Conservation (phyloP, 306 rosid genomes). For the Cucurbita argyrosperma region DNA sequence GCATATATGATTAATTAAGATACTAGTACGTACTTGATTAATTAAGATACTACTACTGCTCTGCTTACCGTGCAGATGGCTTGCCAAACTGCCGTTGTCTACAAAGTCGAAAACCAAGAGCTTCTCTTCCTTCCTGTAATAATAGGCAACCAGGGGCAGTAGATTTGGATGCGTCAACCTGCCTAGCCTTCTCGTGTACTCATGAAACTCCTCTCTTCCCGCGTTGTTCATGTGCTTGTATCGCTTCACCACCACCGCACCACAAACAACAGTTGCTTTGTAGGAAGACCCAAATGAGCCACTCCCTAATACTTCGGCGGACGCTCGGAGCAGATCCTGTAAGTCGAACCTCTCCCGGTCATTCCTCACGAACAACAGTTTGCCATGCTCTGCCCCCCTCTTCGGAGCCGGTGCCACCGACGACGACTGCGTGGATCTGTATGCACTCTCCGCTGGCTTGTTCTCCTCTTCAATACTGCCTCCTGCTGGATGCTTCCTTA, state of each 20-base stretch:
- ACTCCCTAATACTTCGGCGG: conserved; percentile 86
- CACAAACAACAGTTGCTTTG: conserved; percentile 43
- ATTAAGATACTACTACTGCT: too few relatives aligned
- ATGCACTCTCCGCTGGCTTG: not conserved
- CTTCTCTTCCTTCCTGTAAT: conserved; percentile 76
- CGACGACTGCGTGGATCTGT: not conserved
- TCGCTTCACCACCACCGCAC: conserved; percentile 68
- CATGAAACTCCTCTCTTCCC: conserved; percentile 61
- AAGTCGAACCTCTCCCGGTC: conserved; percentile 45
- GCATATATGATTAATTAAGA: too few relatives aligned
- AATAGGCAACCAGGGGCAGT: conserved; percentile 59
- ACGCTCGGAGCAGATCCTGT: conserved; percentile 58
- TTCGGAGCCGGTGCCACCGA: not conserved
- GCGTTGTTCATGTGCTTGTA: conserved; percentile 75
- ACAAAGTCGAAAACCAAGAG: conserved; percentile 57
- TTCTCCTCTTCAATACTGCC: conserved; percentile 5
- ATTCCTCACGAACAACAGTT: conserved; percentile 39
- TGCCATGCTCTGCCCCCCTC: conserved; percentile 33
- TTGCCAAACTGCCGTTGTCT: conserved; percentile 61
- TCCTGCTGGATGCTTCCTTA: conserved; percentile 6
- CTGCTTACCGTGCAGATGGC: conserved; percentile 60
- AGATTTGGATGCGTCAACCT: conserved; percentile 50
- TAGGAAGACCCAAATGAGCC: conserved; percentile 80
- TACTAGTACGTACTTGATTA: too few relatives aligned
- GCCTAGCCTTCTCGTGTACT: conserved; percentile 77